Evolutionary conservation across 1,139 yeast genomes (phyloP).

Genomic region (Yamadazyma diddensiae): DNA sequence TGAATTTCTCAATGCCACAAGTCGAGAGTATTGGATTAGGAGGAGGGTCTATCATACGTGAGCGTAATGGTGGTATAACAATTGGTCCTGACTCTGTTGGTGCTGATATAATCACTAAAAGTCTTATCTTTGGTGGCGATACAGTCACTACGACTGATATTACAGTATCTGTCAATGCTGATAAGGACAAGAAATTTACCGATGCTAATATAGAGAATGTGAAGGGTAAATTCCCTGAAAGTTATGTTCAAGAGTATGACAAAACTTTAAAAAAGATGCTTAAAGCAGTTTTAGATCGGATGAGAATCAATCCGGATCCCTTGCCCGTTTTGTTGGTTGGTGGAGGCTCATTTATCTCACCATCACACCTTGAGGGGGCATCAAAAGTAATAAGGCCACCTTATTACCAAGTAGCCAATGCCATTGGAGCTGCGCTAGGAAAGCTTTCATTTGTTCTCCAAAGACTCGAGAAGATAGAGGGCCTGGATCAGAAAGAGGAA

Average conservation of each 20-base stretch:
- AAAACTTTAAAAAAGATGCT: slow-evolving; percentile 23
- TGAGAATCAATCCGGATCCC: slow-evolving; percentile 41
- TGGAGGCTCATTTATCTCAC: slow-evolving; percentile 43
- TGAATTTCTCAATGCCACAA: slow-evolving; percentile 45
- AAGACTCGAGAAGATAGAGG: slow-evolving; percentile 14
- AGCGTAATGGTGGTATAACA: slow-evolving; percentile 16
- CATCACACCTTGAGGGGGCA: slow-evolving; percentile 28
- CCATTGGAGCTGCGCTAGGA: slow-evolving; percentile 45
- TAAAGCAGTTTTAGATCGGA: slow-evolving; percentile 33
- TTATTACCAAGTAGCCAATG: slow-evolving; percentile 19
- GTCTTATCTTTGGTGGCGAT: slow-evolving; percentile 37
- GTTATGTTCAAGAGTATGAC: slow-evolving; percentile 13
- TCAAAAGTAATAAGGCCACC: slow-evolving; percentile 33
- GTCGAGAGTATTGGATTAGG: slow-evolving; percentile 33
- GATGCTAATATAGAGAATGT: slow-evolving; percentile 2
- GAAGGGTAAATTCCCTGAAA: slow-evolving; percentile 2
- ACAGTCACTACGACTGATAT: slow-evolving; percentile 34
- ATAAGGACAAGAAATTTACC: background rate
- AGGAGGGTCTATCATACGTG: slow-evolving; percentile 41
- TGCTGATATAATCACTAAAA: slow-evolving; percentile 24
- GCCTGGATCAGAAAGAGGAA: slow-evolving; percentile 16
- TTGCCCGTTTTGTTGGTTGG: slow-evolving; percentile 42
- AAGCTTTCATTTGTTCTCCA: slow-evolving; percentile 27
- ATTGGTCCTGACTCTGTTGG: slow-evolving; percentile 27
- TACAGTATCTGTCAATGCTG: slow-evolving; percentile 17